Percentiles rank a stretch among this genome's conserved stretches.
Conservation (phyloP, 768 basidiomycete genomes). For the Lyophyllum atratum region DNA sequence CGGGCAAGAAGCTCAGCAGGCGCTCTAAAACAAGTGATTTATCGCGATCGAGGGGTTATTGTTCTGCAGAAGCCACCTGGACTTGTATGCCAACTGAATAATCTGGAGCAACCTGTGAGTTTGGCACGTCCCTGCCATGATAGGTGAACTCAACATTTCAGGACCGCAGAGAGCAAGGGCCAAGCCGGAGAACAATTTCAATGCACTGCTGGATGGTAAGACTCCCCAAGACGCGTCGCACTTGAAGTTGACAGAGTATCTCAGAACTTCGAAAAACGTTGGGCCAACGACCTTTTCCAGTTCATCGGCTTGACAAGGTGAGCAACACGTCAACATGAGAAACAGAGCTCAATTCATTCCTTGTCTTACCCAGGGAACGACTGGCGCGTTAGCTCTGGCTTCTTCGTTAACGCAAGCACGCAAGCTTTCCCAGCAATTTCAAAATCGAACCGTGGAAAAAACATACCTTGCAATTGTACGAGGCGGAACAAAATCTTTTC, state of each 20-base stretch:
- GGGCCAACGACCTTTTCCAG: slow-evolving; percentile 41
- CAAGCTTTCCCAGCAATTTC: slow-evolving; percentile 59
- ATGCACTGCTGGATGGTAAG: slow-evolving; percentile 36
- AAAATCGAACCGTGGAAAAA: slow-evolving; percentile 47
- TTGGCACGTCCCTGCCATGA: slow-evolving; percentile 2
- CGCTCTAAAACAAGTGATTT: slow-evolving; percentile 31
- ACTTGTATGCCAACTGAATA: slow-evolving; percentile 51
- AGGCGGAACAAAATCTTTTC: slow-evolving; percentile 50
- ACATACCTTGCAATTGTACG: slow-evolving; percentile 67
- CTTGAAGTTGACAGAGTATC: neutral
- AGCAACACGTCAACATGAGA: slow-evolving; percentile 1
- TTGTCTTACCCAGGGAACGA: slow-evolving; percentile 48
- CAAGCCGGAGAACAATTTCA: slow-evolving; percentile 21
- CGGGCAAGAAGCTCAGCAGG: neutral
- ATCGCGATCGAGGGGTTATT: slow-evolving; percentile 54
- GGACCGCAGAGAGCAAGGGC: neutral
- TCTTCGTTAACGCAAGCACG: slow-evolving; percentile 42
- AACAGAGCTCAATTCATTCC: neutral
- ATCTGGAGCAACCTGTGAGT: slow-evolving; percentile 5
- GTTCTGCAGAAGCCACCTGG: slow-evolving; percentile 64
- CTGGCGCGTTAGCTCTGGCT: slow-evolving; percentile 62
- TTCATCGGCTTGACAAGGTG: slow-evolving; percentile 73
- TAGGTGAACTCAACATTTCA: neutral
- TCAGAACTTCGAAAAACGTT: slow-evolving; percentile 22
- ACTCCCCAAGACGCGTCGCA: slow-evolving; percentile 8